These are phyloP conservation scores for Ceratobasidium sp. DNA, from an alignment of 1,284 basidiomycete species.

Conservation along the genomic window DNA sequence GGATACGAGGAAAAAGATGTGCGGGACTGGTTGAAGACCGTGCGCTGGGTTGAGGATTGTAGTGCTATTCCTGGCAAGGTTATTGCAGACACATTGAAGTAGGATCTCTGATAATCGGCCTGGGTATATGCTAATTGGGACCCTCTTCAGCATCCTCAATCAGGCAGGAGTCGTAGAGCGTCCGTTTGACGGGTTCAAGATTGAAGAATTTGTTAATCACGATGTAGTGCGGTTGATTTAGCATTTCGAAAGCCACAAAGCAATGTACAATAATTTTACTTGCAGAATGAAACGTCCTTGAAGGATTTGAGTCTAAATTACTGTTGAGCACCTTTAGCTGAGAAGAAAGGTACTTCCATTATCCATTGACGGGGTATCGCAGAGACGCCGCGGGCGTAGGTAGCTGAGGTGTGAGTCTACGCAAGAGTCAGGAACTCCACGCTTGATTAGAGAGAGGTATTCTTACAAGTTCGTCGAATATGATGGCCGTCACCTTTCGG, in stretches of 20 bases:
- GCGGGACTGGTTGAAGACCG: constrained; percentile 83
- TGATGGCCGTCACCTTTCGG: constrained; percentile 84
- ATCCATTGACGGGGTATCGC: constrained; percentile 75
- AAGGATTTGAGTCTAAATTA: neutral
- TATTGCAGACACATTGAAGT: constrained; percentile 78
- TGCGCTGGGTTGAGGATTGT: constrained; percentile 79
- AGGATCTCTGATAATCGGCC: constrained; percentile 52
- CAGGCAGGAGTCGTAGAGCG: constrained; percentile 79
- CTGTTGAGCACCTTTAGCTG: constrained; percentile 23
- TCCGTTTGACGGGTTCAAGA: constrained; percentile 69
- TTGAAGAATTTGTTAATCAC: constrained; percentile 72
- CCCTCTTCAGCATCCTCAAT: constrained; percentile 68
- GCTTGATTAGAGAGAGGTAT: neutral
- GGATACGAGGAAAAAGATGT: constrained; percentile 86
- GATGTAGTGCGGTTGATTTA: constrained; percentile 63
- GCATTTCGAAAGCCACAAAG: constrained; percentile 7
- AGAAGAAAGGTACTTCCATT: constrained; percentile 56
- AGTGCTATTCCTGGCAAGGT: constrained; percentile 71
- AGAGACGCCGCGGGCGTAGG: constrained; percentile 90
- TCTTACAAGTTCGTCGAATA: constrained; percentile 91
- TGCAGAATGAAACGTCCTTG: constrained; percentile 14
- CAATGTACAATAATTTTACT: constrained; percentile 28
- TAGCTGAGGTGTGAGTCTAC: constrained; percentile 84
- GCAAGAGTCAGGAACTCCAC: constrained; percentile 22
- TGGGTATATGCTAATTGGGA: constrained; percentile 22